phyloP scores from a whole-genome alignment of 495 filamentous ascomycete genomes.

The Daldinia bambusicola region DNA sequence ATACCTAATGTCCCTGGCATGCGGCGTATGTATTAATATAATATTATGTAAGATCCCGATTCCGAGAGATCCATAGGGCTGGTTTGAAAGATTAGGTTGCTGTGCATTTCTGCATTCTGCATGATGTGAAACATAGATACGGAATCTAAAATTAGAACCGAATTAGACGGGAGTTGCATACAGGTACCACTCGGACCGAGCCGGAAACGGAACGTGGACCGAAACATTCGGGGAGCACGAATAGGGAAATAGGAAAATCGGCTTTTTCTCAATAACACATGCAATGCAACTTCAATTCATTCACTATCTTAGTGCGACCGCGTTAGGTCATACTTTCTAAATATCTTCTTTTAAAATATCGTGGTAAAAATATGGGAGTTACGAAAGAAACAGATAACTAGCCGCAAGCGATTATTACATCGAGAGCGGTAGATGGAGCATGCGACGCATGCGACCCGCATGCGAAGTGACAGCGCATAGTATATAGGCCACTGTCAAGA shows the following conservation, averaged over 20 bases:
- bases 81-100: not conserved
- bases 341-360: not conserved
- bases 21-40: too few relatives aligned
- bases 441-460: not conserved
- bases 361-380: not conserved
- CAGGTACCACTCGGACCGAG: not conserved
- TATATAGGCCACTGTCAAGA: not conserved
- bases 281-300: not conserved
- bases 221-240: not conserved
- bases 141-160: not conserved
- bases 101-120: not conserved
- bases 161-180: not conserved
- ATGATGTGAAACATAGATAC: constrained; percentile 3
- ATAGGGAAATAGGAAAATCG: not conserved
- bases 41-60: not conserved
- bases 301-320: not conserved
- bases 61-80: not conserved
- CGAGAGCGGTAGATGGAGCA: not conserved
- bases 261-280: not conserved
- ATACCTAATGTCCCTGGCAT: too few relatives aligned
- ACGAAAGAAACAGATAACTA: constrained; percentile 1
- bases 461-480: not conserved
- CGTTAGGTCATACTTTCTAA: not conserved
- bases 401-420: not conserved
- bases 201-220: not conserved